phyloP scores from a whole-genome alignment of 345 rosid species.

The Dovyalis caffra region DNA sequence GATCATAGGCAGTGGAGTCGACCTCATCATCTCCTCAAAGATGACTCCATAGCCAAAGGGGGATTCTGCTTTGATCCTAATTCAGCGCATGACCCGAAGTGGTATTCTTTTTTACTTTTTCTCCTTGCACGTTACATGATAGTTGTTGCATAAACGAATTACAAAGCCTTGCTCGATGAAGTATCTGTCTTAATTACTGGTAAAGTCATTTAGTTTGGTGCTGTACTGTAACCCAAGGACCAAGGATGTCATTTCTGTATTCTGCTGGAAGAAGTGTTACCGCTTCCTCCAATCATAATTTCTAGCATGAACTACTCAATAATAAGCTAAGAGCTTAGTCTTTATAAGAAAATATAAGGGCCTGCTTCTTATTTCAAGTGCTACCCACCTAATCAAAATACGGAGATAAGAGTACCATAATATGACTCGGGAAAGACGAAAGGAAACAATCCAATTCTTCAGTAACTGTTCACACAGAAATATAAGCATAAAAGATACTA shows the following conservation, averaged over 20 bases:
- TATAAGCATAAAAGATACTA: background rate
- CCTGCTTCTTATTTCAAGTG: background rate
- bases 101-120: slow-evolving; percentile 4
- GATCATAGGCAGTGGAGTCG: slow-evolving; percentile 91
- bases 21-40: too few species aligned
- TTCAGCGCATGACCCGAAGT: slow-evolving; percentile 70
- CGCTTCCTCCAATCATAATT: background rate
- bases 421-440: background rate
- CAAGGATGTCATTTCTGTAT: background rate
- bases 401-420: background rate
- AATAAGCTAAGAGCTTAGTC: background rate
- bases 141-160: too few species aligned
- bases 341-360: background rate
- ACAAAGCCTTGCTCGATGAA: too few species aligned
- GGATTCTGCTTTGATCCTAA: slow-evolving; percentile 74
- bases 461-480: background rate
- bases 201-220: background rate
- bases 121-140: too few species aligned
- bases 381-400: background rate
- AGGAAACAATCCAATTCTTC: background rate
- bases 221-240: background rate
- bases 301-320: background rate
- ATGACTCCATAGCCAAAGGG: slow-evolving; percentile 75
- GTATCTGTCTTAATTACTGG: too few species aligned
- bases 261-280: background rate